Evolutionary conservation across 805 yeast species (phyloP).

Genomic region (Hanseniaspora thailandica): DNA sequence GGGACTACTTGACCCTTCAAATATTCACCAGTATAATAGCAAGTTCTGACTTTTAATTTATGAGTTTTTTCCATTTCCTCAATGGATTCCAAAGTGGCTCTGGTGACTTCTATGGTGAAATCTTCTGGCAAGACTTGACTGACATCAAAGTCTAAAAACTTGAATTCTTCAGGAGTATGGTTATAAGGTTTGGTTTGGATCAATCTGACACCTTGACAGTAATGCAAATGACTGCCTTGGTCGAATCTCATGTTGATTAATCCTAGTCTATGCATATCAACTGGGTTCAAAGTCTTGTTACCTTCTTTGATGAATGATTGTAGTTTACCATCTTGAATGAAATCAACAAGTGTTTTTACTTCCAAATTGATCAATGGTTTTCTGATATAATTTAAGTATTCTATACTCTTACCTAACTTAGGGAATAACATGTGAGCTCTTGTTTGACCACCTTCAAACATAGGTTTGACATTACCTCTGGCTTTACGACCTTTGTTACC

Average conservation of each 20-base stretch:
- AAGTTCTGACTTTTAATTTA: slow-evolving; percentile 66
- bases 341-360: slow-evolving; percentile 56
- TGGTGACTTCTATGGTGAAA: slow-evolving; percentile 65
- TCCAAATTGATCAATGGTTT: slow-evolving; percentile 47
- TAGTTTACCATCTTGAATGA: slow-evolving; percentile 57
- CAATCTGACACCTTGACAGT: slow-evolving; percentile 12
- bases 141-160: slow-evolving; percentile 27
- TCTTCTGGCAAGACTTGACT: slow-evolving; percentile 11
- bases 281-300: slow-evolving; percentile 44
- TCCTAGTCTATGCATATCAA: slow-evolving; percentile 63
- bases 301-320: slow-evolving; percentile 17
- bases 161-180: slow-evolving; percentile 54
- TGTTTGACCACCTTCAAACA: slow-evolving; percentile 99
- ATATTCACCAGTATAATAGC: slow-evolving; percentile 55
- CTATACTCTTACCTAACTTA: slow-evolving; percentile 47
- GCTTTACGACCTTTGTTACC: slow-evolving; percentile 99
- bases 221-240: slow-evolving; percentile 21
- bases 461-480: slow-evolving; percentile 73
- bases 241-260: slow-evolving; percentile 52
- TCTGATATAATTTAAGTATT: slow-evolving; percentile 53
- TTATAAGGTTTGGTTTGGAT: slow-evolving; percentile 55
- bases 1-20: slow-evolving; percentile 71
- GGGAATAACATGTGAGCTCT: slow-evolving; percentile 78
- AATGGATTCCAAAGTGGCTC: slow-evolving; percentile 68
- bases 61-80: slow-evolving; percentile 48